phyloP scores from a whole-genome alignment of 2,329 filamentous ascomycete species.

The Sporothrix phasma region DNA sequence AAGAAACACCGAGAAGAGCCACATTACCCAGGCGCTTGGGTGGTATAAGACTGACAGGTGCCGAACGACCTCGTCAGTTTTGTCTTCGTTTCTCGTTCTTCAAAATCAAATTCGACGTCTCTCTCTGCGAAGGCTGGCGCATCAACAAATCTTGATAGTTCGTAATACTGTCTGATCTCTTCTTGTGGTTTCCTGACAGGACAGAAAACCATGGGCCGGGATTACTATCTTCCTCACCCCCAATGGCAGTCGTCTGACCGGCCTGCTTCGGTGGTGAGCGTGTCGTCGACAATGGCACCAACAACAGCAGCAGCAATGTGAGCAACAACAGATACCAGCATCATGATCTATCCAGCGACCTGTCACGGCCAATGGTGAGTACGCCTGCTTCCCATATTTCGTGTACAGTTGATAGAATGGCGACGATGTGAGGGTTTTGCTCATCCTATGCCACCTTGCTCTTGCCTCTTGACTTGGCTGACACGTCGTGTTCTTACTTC shows the following conservation, averaged over 20 bases:
- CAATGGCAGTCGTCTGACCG: slow-evolving; percentile 20
- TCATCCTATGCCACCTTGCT: background rate
- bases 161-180: background rate
- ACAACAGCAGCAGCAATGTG: background rate
- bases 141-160: background rate
- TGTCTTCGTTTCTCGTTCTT: background rate
- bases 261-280: slow-evolving; percentile 12
- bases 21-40: background rate
- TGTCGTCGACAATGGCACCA: slow-evolving; percentile 6
- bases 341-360: slow-evolving; percentile 15
- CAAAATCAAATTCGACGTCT: background rate
- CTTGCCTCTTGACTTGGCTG: too few relatives aligned
- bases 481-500: background rate
- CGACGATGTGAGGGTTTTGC: background rate
- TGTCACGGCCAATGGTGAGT: slow-evolving; percentile 22
- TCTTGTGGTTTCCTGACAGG: background rate
- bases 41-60: background rate
- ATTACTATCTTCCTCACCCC: slow-evolving; percentile 18
- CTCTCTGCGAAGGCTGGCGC: background rate
- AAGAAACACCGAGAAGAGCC: background rate
- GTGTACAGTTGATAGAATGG: background rate
- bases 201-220: slow-evolving; percentile 17
- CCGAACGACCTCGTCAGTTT: background rate
- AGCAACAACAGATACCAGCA: slow-evolving; percentile 15
- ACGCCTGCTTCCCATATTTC: background rate